A percentile compares a stretch with the other conserved stretches of the same genome.
Evolutionary conservation across 371 early-diverging fungal genomes (phyloP).

Genomic region (Blakeslea trispora): DNA sequence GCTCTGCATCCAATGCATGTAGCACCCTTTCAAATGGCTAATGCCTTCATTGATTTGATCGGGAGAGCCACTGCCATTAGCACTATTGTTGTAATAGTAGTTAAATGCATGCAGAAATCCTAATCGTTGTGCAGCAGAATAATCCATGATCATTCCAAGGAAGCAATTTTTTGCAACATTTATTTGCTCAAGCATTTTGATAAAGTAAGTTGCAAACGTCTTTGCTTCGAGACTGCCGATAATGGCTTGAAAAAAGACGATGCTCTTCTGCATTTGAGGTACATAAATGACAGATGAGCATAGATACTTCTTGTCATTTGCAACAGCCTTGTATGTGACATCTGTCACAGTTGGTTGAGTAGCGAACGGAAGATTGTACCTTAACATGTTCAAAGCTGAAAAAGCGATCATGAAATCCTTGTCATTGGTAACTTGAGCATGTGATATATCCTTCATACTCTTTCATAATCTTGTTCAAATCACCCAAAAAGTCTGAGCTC

Average conservation of each 20-base stretch:
- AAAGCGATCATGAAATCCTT: neutral
- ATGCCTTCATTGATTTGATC: neutral
- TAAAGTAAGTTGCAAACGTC: neutral
- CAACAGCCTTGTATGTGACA: neutral
- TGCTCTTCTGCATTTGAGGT: neutral
- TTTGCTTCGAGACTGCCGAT: neutral
- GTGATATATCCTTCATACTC: neutral
- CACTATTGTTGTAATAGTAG: conserved; percentile 1
- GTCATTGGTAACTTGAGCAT: neutral
- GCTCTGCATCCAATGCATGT: conserved; percentile 6
- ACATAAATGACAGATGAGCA: neutral
- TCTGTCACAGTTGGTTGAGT: neutral
- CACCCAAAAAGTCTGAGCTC: neutral
- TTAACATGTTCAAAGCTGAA: neutral
- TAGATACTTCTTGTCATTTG: neutral
- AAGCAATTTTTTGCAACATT: neutral
- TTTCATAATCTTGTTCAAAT: neutral
- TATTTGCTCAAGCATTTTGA: neutral
- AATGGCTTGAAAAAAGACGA: neutral
- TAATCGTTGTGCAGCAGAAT: neutral
- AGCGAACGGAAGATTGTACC: neutral
- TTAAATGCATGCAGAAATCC: neutral
- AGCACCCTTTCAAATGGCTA: neutral
- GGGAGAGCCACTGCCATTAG: neutral
- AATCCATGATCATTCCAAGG: neutral